Evolutionary conservation across 2,329 filamentous ascomycete genomes (phyloP), one percentile per base, ranked within the genome.

Genomic region (Fusarium subtropicale): DNA sequence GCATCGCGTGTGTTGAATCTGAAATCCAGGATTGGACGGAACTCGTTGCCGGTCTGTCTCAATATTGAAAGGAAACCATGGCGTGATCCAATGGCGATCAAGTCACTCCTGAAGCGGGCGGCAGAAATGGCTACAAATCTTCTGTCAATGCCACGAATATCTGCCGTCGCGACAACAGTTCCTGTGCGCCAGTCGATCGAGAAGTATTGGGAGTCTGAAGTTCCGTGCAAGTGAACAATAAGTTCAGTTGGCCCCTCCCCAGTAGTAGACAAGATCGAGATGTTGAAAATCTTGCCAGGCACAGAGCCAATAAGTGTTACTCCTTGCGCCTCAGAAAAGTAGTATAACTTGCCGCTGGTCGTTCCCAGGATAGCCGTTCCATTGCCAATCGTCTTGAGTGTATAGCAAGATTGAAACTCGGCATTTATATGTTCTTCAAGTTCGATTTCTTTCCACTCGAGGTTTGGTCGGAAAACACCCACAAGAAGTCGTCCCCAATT

Each of bases 401-500:
- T 80, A 36, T 85, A 84, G 69, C 85, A 86, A 1, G 79, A 76
- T n/a, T 77, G 78, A 55, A 88, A 74, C 20, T 84, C 80, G 4
- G 71, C 71, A 4, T 75, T 74, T 3, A 80, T 71, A 1, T 74
- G 62, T 2, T 80, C 77, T 0, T 81, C 72, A 0, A 83, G 66
- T 0, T 71, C 48, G 0, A 87, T 68, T 39, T 84, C 81, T 9
- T 76, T 71, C 87, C 87, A 88, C 1, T 66, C 51, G 4, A 79
- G 58, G n/a, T 47, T 56, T 4, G 68, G 53, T 5, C 45, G 64
- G 38, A 86, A 77, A 0, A 76, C 74, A 2, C 83, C 84, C 1
- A 86, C 66, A 7, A 91, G 80, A 0, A 92, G 75, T 20, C 85
- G 83, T 1, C 91, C 91, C 36, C 86, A 85, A 1, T 85, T 88